Percentiles rank a stretch among this genome's conserved stretches.
These are phyloP conservation scores for Pythium pyrilobum DNA, from an alignment of 352 stramenopile genomes.

Conservation along the genomic window DNA sequence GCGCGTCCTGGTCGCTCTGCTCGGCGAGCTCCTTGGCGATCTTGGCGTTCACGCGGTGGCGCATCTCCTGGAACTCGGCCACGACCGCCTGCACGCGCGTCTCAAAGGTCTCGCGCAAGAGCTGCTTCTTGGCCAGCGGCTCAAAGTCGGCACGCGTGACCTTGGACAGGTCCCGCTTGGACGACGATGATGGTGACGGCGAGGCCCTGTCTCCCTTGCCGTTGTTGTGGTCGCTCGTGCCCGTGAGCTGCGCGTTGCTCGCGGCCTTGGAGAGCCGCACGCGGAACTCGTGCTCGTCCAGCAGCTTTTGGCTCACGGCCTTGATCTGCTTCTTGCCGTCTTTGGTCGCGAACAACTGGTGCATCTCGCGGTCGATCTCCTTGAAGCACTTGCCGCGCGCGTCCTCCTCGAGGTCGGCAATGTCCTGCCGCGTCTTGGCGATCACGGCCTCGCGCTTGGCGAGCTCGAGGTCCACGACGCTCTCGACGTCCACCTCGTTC, in stretches of 20 bases:
- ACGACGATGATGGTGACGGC: background rate
- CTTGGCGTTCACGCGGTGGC: slow-evolving; percentile 62
- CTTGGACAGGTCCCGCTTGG: slow-evolving; percentile 60
- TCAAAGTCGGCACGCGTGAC: slow-evolving; percentile 71
- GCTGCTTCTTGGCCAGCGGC: slow-evolving; percentile 73
- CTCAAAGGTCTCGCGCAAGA: slow-evolving; percentile 69
- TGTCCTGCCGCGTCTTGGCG: slow-evolving; percentile 68
- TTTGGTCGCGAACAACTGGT: slow-evolving; percentile 62
- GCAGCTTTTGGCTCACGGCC: slow-evolving; percentile 49
- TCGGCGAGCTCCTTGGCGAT: slow-evolving; percentile 66
- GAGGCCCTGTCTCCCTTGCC: background rate
- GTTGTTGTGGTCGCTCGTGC: background rate
- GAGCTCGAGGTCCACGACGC: slow-evolving; percentile 61
- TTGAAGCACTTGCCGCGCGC: slow-evolving; percentile 70
- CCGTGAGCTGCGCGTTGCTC: background rate
- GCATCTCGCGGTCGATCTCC: slow-evolving; percentile 58
- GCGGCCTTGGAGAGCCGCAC: slow-evolving; percentile 46
- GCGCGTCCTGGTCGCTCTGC: slow-evolving; percentile 42
- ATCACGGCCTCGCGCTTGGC: slow-evolving; percentile 59
- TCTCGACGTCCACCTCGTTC: slow-evolving; percentile 69
- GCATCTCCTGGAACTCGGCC: slow-evolving; percentile 69
- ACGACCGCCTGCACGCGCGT: slow-evolving; percentile 42
- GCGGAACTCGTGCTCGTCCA: slow-evolving; percentile 84
- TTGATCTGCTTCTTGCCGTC: slow-evolving; percentile 69
- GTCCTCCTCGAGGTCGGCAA: slow-evolving; percentile 70